Conservation (phyloP, 75 land plant species). For the Cryptomeria japonica region DNA sequence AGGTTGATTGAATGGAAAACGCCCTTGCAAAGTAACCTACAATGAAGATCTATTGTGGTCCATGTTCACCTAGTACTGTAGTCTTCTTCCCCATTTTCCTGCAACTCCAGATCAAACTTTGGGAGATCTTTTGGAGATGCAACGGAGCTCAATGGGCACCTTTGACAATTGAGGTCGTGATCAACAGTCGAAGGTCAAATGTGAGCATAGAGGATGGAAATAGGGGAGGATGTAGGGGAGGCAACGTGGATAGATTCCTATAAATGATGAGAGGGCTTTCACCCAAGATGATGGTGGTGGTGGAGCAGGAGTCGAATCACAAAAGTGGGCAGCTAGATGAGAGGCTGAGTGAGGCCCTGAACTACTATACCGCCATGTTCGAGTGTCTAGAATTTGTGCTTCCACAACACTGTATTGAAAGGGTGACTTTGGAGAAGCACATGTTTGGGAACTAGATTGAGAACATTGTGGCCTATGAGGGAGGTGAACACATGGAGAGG, state of each 20-base stretch:
- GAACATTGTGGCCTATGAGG: slow-evolving; percentile 79
- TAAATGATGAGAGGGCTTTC: slow-evolving; percentile 42
- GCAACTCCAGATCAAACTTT: neutral
- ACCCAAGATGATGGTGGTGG: slow-evolving; percentile 75
- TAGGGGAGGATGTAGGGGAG: neutral
- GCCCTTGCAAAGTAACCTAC: neutral
- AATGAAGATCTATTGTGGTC: neutral
- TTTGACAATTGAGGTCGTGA: neutral
- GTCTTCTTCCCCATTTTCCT: neutral
- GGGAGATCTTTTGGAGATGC: neutral
- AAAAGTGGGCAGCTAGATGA: slow-evolving; percentile 57
- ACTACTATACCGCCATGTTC: slow-evolving; percentile 73
- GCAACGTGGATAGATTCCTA: slow-evolving; percentile 41
- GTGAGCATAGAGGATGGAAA: neutral
- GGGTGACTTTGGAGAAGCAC: slow-evolving; percentile 63
- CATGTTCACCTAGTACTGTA: neutral
- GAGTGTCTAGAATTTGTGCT: slow-evolving; percentile 73
- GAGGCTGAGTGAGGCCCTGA: slow-evolving; percentile 60
- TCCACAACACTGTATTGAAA: slow-evolving; percentile 52
- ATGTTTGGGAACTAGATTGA: slow-evolving; percentile 71
- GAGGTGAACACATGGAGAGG: slow-evolving; percentile 56
- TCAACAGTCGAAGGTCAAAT: neutral
- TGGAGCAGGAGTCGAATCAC: slow-evolving; percentile 87
- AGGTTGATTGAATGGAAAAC: neutral
- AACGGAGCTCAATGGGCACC: neutral